Percentiles rank a stretch among this genome's conserved stretches.
These are phyloP conservation scores for Eimeria tenella DNA, from an alignment of 169 alveolate genomes.

Conservation along the genomic window DNA sequence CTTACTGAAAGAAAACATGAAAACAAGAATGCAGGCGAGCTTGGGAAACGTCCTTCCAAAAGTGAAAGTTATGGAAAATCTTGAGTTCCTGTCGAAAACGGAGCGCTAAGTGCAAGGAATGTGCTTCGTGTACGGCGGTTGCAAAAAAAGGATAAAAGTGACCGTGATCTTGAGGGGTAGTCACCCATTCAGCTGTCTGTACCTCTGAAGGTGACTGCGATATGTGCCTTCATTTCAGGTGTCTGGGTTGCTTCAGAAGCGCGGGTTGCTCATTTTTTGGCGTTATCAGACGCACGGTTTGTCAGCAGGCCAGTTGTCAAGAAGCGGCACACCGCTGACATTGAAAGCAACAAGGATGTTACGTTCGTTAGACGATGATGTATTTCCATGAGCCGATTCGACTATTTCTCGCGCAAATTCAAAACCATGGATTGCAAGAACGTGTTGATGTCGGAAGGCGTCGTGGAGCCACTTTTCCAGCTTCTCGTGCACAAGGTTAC, in stretches of 20 bases:
- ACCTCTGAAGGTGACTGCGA: neutral
- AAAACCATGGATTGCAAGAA: constrained; percentile 38
- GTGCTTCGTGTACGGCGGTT: no score
- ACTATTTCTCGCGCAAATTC: constrained; percentile 30
- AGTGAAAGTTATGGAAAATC: no score
- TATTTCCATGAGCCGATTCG: constrained; percentile 19
- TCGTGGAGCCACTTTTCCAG: constrained; percentile 79
- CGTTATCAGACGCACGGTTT: neutral
- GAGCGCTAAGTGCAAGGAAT: neutral
- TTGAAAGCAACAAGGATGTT: constrained; percentile 24
- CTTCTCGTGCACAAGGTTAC: constrained; percentile 80
- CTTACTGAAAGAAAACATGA: neutral
- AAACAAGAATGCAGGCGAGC: neutral
- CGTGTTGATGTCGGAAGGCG: constrained; percentile 75
- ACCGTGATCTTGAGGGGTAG: neutral
- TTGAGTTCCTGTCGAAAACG: no score
- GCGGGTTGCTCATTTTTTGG: constrained; percentile 31
- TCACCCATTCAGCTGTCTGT: constrained; percentile 29
- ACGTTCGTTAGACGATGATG: constrained; percentile 12
- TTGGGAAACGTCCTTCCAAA: no score
- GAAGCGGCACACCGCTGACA: constrained; percentile 9
- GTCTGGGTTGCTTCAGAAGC: neutral
- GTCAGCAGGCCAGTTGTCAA: neutral
- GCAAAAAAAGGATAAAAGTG: neutral
- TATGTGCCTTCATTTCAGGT: neutral